Evolutionary conservation across 768 basidiomycete genomes (phyloP).

Genomic region (Boletus huronensis): DNA sequence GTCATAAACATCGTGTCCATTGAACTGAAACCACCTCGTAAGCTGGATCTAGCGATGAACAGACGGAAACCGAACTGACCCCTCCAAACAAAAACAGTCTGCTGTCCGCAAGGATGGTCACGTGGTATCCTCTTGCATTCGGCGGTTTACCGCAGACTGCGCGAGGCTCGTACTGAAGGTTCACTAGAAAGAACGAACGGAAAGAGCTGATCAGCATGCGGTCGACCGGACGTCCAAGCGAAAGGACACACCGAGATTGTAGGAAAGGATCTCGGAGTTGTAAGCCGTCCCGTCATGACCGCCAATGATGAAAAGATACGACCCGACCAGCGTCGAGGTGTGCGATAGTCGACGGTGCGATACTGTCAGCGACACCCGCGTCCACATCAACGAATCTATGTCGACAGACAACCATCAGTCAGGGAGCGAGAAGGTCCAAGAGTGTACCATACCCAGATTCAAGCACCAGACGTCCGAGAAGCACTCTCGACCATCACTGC

Average conservation of each 20-base stretch:
- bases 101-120: constrained; percentile 76
- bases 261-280: constrained; percentile 68
- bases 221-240: neutral
- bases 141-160: constrained; percentile 64
- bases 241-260: constrained; percentile 70
- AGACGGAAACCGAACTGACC: constrained; percentile 17
- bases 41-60: neutral
- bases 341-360: constrained; percentile 71
- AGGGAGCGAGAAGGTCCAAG: neutral
- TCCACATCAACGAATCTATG: constrained; percentile 30
- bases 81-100: constrained; percentile 86
- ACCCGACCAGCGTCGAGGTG: constrained; percentile 86
- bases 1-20: constrained; percentile 78
- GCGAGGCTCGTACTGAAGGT: constrained; percentile 80
- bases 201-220: neutral
- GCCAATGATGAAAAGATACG: constrained; percentile 84
- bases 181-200: constrained; percentile 47
- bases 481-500: constrained; percentile 85
- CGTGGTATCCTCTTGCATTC: constrained; percentile 79
- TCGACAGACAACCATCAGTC: neutral
- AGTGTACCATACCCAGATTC: constrained; percentile 68
- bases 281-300: constrained; percentile 85
- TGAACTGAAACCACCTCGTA: constrained; percentile 41
- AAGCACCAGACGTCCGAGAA: constrained; percentile 88
- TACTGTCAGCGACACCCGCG: constrained; percentile 20